Conservation (phyloP, 2,329 filamentous ascomycete genomes). For the Neofusicoccum parvum region DNA sequence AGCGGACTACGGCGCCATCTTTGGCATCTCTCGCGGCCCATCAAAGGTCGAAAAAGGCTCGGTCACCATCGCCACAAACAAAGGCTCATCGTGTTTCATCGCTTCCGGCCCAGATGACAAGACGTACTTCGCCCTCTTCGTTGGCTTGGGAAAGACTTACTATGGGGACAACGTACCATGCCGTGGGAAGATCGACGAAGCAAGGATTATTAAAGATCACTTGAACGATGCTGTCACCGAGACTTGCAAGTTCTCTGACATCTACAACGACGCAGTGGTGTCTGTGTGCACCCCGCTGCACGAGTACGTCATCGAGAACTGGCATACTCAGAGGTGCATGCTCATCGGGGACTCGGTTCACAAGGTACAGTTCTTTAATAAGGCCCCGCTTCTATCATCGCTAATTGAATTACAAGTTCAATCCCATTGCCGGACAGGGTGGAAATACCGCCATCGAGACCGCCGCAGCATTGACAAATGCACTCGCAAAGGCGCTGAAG, state of each 20-base stretch:
- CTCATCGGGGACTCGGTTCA: conserved; percentile 47
- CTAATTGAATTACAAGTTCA: conserved; percentile 10
- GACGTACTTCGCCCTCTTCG: conserved; percentile 30
- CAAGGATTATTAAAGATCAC: conserved; percentile 30
- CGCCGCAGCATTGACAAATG: conserved; percentile 24
- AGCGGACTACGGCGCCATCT: not conserved
- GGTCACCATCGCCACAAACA: conserved; percentile 19
- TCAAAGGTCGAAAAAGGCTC: not conserved
- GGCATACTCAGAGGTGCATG: conserved; percentile 43
- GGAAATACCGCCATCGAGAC: conserved; percentile 30
- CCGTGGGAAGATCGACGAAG: conserved; percentile 37
- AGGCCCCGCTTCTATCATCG: too few relatives aligned
- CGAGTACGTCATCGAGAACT: conserved; percentile 42
- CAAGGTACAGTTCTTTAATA: conserved; percentile 33
- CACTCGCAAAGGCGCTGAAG: not conserved
- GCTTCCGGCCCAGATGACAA: conserved; percentile 24
- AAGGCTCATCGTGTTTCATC: conserved; percentile 23
- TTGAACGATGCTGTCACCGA: conserved; percentile 32
- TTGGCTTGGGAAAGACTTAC: conserved; percentile 28
- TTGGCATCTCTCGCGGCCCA: not conserved
- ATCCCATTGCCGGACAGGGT: conserved; percentile 25
- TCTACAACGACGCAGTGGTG: conserved; percentile 32
- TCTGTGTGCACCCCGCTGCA: conserved; percentile 35
- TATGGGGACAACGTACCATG: conserved; percentile 29
- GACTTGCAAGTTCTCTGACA: conserved; percentile 35